A percentile compares a stretch with the other conserved stretches of the same genome.
These are phyloP conservation scores for Plasmodium knowlesi DNA, from an alignment of 169 alveolate species.

Conservation along the genomic window DNA sequence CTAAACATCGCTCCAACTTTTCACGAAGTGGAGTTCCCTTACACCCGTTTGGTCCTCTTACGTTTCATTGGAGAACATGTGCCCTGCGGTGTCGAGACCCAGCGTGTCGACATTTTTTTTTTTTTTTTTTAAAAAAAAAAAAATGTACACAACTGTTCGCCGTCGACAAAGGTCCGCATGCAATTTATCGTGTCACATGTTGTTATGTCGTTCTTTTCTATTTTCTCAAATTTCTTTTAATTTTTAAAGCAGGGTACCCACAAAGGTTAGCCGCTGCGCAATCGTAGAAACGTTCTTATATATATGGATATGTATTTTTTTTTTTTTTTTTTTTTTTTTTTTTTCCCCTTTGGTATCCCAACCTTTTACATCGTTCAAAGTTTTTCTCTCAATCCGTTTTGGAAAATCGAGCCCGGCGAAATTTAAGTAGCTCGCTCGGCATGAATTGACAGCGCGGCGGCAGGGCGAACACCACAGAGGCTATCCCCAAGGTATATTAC, in stretches of 20 bases:
- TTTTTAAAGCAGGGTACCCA: not conserved
- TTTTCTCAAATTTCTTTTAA: too few relatives aligned
- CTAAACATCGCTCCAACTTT: not conserved
- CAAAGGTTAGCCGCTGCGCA: not conserved
- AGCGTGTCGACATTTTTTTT: not conserved
- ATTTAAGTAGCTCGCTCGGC: not conserved
- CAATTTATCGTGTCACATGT: not conserved
- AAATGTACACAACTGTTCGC: not conserved
- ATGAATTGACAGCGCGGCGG: not conserved
- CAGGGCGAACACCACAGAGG: not conserved
- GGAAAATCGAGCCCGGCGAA: not conserved
- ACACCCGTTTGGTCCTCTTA: not conserved
- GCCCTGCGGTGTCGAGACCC: not conserved
- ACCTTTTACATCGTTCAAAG: not conserved
- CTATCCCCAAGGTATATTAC: too few relatives aligned
- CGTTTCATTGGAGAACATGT: not conserved
- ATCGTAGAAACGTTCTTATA: not conserved
- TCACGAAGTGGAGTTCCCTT: not conserved
- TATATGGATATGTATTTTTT: too few relatives aligned
- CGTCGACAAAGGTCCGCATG: not conserved
- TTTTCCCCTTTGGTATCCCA: not conserved
- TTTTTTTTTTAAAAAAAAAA: too few relatives aligned
- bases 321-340: too few relatives aligned
- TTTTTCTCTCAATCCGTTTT: not conserved
- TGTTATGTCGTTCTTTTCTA: not conserved